These are phyloP conservation scores for Penicillium turbatum DNA, from an alignment of 495 filamentous ascomycete species.

Conservation along the genomic window DNA sequence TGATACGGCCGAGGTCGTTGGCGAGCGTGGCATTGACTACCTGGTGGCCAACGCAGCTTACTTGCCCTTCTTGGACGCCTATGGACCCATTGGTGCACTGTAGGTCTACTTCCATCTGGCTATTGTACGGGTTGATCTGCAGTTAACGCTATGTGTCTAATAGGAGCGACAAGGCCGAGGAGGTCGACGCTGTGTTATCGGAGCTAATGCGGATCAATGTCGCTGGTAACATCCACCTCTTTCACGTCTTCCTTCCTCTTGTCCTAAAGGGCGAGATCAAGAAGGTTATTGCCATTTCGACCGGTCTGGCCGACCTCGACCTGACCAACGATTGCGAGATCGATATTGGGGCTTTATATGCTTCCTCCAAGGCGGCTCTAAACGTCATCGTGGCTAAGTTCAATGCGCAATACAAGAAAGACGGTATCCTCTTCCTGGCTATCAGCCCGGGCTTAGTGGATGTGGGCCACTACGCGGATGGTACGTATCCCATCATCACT, in stretches of 20 bases:
- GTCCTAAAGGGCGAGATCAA: constrained; percentile 46
- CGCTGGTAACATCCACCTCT: constrained; percentile 12
- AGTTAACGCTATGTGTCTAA: neutral
- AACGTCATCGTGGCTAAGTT: constrained; percentile 46
- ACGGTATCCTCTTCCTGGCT: constrained; percentile 49
- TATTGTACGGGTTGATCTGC: neutral
- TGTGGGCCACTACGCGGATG: neutral
- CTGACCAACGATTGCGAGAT: constrained; percentile 31
- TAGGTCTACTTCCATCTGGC: neutral
- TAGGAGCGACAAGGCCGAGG: neutral
- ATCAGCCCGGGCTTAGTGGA: constrained; percentile 47
- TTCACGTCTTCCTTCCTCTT: constrained; percentile 45
- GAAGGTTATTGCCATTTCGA: constrained; percentile 53
- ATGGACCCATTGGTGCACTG: neutral
- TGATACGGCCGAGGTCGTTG: neutral
- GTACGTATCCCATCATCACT: neutral
- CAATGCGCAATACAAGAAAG: constrained; percentile 46
- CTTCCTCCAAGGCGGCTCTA: constrained; percentile 41
- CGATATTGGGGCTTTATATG: constrained; percentile 26
- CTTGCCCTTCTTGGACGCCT: neutral
- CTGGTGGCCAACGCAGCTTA: neutral
- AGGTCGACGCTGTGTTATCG: neutral
- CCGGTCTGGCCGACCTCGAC: constrained; percentile 46
- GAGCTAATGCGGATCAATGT: constrained; percentile 16
- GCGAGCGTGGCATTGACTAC: neutral